Conservation (phyloP, 2,329 filamentous ascomycete species). For the Mycosphaerella arachidis region DNA sequence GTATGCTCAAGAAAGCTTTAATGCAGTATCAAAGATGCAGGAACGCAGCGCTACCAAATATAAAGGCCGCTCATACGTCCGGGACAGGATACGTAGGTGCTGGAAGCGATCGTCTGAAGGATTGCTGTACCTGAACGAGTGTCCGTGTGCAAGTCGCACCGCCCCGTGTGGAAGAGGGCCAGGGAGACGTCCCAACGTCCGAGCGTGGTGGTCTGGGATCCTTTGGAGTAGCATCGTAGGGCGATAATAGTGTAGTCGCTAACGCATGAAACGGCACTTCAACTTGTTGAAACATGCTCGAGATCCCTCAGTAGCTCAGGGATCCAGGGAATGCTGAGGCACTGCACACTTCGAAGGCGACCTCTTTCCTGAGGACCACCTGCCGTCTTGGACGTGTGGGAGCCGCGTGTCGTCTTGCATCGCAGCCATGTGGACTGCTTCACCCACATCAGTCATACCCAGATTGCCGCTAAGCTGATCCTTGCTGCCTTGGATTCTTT, state of each 20-base stretch:
- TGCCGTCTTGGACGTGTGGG: background rate
- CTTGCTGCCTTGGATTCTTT: background rate
- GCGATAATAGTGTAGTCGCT: background rate
- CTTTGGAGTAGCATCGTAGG: background rate
- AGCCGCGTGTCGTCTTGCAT: background rate
- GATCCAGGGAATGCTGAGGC: background rate
- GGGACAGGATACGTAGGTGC: background rate
- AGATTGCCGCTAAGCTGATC: background rate
- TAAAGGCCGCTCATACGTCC: background rate
- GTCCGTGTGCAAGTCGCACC: background rate
- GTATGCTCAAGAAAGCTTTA: background rate
- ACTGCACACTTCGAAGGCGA: background rate
- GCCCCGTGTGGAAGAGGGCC: background rate
- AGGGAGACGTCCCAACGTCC: background rate
- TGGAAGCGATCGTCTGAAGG: background rate
- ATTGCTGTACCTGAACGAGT: background rate
- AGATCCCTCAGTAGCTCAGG: background rate
- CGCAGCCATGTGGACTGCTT: background rate
- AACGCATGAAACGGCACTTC: background rate
- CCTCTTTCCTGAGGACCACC: conserved; percentile 7
- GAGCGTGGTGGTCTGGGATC: background rate
- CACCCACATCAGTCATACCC: background rate
- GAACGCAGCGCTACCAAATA: background rate
- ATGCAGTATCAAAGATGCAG: background rate
- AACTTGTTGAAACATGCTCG: background rate